Base-by-base conservation (phyloP, 441 rosid species). In the Pelargonium cotyledonis region DNA sequence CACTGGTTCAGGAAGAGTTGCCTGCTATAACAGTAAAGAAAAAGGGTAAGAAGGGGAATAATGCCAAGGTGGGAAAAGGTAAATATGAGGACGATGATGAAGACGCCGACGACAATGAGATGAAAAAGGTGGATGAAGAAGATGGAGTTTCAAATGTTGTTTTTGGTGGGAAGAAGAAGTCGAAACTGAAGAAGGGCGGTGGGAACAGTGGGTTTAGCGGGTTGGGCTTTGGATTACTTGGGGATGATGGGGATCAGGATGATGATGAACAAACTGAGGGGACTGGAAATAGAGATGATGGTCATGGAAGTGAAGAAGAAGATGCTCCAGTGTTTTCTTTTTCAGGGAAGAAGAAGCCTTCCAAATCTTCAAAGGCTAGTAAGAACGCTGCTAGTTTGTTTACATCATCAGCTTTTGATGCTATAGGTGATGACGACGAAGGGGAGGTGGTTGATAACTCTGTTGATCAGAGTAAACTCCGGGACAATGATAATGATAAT, bases 1-100 rank as follows among this genome's bases (percentile, higher is more conserved):
- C 80, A 8, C 80, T 62, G 12, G 82, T 66, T 51, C 77, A 75
- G 74, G 90, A 84, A 58, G 89, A 85, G 65, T 75, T 70, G 63
- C 80, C 73, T 53, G 77, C 69, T 2, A 73, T 75, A 40, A 67
- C 83, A 11, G 87, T 81, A n/a, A 85, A 86, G 75, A 84, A 89
- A 83, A 91, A 89, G 75, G 85, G 85, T 65, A 85, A 85, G 70
- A 89, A 88, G 75, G 90, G 89, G 19, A 80, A 75, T 26, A 38
- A 73, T 44, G 23, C 23, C 23, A 88, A 84, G 66, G 79, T 67
- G 73, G 11, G 44, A 8, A 75, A 67, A 53, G 16, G 4, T 35
- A 79, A 78, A 40, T 84, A 85, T 0, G 89, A 81, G 8, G 79
- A 76, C 11, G 87, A 77, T 0, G 77, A 69, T 0, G 64, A n/a